A percentile compares a stretch with the other conserved stretches of the same genome.
phyloP scores from a whole-genome alignment of 495 filamentous ascomycete genomes.

The Oidiodendron maius region DNA sequence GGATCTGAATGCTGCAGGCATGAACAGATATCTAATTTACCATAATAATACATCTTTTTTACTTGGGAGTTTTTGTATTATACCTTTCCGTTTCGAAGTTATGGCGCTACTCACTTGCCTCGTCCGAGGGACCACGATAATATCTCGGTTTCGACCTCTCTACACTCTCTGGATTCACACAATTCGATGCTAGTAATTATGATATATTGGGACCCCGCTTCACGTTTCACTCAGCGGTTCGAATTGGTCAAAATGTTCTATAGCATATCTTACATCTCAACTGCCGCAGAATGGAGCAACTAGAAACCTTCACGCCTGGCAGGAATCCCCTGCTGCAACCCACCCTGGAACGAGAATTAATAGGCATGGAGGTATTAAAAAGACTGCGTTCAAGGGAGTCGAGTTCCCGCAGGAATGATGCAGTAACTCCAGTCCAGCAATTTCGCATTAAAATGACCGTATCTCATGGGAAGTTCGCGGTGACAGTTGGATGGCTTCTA shows the following conservation, averaged over 20 bases:
- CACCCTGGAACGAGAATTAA: conserved; percentile 15
- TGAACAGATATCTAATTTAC: too few species aligned
- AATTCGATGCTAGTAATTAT: too few species aligned
- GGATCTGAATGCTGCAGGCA: too few species aligned
- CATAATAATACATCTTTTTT: too few species aligned
- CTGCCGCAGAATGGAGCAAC: conserved; percentile 19
- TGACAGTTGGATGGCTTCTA: background rate
- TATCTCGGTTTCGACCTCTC: too few species aligned
- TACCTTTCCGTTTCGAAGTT: too few species aligned
- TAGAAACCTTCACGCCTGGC: conserved; percentile 20
- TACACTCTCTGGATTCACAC: too few species aligned
- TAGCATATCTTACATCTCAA: conserved; percentile 26
- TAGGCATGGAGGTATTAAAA: conserved; percentile 25
- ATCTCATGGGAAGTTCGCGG: conserved; percentile 7
- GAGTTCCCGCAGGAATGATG: conserved; percentile 12
- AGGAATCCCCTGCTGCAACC: conserved; percentile 14
- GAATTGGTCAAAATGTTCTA: conserved; percentile 14
- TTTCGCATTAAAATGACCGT: conserved; percentile 8
- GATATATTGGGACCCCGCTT: too few species aligned
- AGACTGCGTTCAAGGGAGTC: conserved; percentile 16
- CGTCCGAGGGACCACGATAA: too few species aligned
- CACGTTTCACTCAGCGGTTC: background rate
- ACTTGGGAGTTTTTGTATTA: too few species aligned
- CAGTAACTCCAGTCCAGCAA: conserved; percentile 1
- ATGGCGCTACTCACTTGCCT: too few species aligned